Evolutionary conservation across 2,329 filamentous ascomycete species (phyloP).

Genomic region (Stagonosporopsis chrysanthemi): DNA sequence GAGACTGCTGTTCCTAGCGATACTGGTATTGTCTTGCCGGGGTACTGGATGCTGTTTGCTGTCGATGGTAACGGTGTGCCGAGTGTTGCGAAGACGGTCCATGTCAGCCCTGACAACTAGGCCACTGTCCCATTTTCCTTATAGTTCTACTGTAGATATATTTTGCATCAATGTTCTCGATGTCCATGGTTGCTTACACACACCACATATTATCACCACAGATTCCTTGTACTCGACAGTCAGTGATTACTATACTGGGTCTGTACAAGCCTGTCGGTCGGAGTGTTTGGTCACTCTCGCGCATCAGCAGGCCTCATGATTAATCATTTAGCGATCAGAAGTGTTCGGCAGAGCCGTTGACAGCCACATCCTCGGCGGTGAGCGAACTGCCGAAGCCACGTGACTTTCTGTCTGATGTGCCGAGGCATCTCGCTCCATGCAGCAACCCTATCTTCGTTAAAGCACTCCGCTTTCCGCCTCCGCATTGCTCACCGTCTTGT

Average conservation of each 20-base stretch:
- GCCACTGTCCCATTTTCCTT: background rate
- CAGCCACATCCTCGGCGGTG: constrained; percentile 9
- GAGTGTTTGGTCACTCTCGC: no score
- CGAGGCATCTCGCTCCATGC: constrained; percentile 55
- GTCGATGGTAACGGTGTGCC: constrained; percentile 56
- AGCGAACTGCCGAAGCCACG: constrained; percentile 22
- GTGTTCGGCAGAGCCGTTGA: background rate
- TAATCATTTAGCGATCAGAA: background rate
- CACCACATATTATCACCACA: no score
- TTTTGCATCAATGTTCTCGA: background rate
- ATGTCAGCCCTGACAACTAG: background rate
- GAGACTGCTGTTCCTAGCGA: background rate
- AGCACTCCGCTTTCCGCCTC: constrained; percentile 51
- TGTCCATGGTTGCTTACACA: no score
- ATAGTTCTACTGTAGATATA: background rate
- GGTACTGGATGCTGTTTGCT: constrained; percentile 64
- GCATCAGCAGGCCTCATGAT: background rate
- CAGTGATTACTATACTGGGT: no score
- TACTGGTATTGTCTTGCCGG: constrained; percentile 53
- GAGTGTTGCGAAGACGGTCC: constrained; percentile 55
- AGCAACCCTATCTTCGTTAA: constrained; percentile 51
- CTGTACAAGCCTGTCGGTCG: no score
- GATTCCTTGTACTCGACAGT: background rate
- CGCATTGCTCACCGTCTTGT: constrained; percentile 13
- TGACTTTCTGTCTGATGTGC: constrained; percentile 26